These are phyloP conservation scores for Biancaea sappan DNA, from an alignment of 306 rosid genomes.

Conservation along the genomic window DNA sequence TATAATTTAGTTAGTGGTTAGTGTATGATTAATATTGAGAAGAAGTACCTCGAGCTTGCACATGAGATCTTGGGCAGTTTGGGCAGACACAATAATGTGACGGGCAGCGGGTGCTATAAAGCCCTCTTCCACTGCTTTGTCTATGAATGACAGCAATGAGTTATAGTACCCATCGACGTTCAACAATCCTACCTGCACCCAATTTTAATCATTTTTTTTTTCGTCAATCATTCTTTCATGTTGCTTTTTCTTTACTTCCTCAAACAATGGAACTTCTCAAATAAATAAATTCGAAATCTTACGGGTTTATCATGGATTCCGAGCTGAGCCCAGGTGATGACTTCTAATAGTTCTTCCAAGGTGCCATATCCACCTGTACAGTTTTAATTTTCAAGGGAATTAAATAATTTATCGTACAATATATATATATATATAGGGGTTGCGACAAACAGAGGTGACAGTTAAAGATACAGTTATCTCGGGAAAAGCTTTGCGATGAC, in stretches of 20 bases:
- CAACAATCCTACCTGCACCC: slow-evolving; percentile 79
- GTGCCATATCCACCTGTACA: slow-evolving; percentile 88
- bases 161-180: slow-evolving; percentile 95
- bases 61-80: slow-evolving; percentile 85
- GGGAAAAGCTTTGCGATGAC: too few species aligned
- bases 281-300: slow-evolving; percentile 22
- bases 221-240: not conserved
- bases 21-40: too few species aligned
- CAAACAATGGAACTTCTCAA: too few species aligned
- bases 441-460: too few species aligned
- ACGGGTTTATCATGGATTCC: slow-evolving; percentile 97
- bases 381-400: too few species aligned
- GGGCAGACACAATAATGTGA: slow-evolving; percentile 93
- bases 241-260: too few species aligned
- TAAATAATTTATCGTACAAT: too few species aligned
- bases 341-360: slow-evolving; percentile 83
- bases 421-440: too few species aligned
- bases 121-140: slow-evolving; percentile 91
- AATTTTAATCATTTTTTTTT: too few species aligned
- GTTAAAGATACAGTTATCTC: too few species aligned
- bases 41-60: slow-evolving; percentile 83
- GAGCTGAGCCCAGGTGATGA: slow-evolving; percentile 93
- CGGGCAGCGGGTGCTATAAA: slow-evolving; percentile 93
- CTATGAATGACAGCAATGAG: slow-evolving; percentile 80
- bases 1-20: too few species aligned